Base-by-base conservation (phyloP, 192 early-diverging fungal genomes). In the Phycomyces blakesleeanus region DNA sequence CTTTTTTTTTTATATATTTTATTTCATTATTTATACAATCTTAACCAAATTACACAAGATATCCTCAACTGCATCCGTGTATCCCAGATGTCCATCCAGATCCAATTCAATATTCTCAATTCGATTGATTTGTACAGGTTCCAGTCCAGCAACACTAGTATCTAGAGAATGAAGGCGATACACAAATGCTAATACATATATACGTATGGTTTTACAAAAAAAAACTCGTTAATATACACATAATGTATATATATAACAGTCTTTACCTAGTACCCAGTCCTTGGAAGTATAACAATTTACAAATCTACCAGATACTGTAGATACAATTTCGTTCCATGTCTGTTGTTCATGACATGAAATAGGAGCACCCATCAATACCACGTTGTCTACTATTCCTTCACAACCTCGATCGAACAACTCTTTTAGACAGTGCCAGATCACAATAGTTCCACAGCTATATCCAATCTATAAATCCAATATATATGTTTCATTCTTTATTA, bases 351-450 rank as follows among this genome's bases (percentile, higher is more conserved):
- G 63, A 9, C 69, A 72, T 50, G 78, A 65, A 50, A 85, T 75
- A 12, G 83, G 83, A 11, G 81, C 78, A 11, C 81, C 83, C 58
- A 85, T 55, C 18, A 85, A 40, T 5, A 85, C 73, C 26, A 82
- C 83, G 50, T 73, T 78, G 55, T 83, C 80, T 51, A 85, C 59
- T 8, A 80, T 61, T 7, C 81, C 81, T 39, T 63, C 34, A 20
- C 74, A 61, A 34, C 71, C 64, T 1, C 77, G 71, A 25, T 74
- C 68, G 25, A 73, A 65, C 4, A 85, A 59, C 49, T 85, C 81
- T n/a, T 71, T 51, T 24, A 85, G 52, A 56, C 81, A 82, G 10
- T 79, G 63, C 76, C 79, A 83, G 52, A 85, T 85, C 15, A 85
- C 83, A 3, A 83, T 56, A 29, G 79, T 72, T 11, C 83, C 83